These are phyloP conservation scores for apple (Malus domestica) DNA, from an alignment of 306 rosid species.

Conservation along the genomic window ASM211411v1 NC_041804.1:26175501-26176000, in stretches of 20 bases:
- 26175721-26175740: constrained; percentile 78
- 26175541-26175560: not conserved
- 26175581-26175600: constrained; percentile 71
- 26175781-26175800: not conserved
- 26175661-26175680: constrained; percentile 88
- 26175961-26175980: not conserved
- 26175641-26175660: constrained; percentile 66
- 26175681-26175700: constrained; percentile 83
- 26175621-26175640: constrained; percentile 64
- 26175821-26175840: not conserved
- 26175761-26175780: constrained; percentile 14
- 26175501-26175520: not conserved
- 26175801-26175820: not conserved
- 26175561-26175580: not conserved
- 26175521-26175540: not conserved
- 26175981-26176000: not conserved
- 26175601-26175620: constrained; percentile 84
- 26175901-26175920: constrained; percentile 1
- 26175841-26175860: not conserved
- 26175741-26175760: constrained; percentile 56
- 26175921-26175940: not conserved
- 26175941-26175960: not conserved
- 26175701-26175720: constrained; percentile 57
- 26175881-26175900: not conserved
- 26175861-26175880: constrained; percentile 16